These are phyloP conservation scores for Termitomyces sp. DNA, from an alignment of 768 basidiomycete species.

Conservation along the genomic window DNA sequence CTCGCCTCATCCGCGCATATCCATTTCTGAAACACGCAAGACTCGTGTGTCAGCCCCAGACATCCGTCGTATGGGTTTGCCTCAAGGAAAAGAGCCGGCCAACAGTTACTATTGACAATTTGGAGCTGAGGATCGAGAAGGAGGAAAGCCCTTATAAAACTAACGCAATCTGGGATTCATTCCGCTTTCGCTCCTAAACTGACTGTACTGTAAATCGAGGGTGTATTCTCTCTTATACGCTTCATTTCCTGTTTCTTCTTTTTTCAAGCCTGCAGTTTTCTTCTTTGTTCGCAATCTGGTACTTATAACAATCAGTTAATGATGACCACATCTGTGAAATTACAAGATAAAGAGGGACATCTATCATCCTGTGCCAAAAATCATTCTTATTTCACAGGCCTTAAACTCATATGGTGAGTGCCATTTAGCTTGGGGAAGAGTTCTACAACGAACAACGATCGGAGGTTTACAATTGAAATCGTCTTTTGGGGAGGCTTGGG, in stretches of 20 bases:
- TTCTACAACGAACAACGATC: too few relatives aligned
- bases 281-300: not conserved
- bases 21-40: slow-evolving; percentile 10
- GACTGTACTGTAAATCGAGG: not conserved
- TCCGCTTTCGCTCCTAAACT: not conserved
- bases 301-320: not conserved
- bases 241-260: too few relatives aligned
- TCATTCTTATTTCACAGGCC: too few relatives aligned
- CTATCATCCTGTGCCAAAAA: too few relatives aligned
- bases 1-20: slow-evolving; percentile 8
- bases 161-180: not conserved
- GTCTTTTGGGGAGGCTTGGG: too few relatives aligned
- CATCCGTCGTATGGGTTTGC: slow-evolving; percentile 13
- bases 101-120: not conserved
- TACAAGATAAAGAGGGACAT: too few relatives aligned
- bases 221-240: not conserved
- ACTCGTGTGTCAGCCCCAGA: slow-evolving; percentile 13
- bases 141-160: not conserved
- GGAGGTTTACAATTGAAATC: too few relatives aligned
- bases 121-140: slow-evolving; percentile 12
- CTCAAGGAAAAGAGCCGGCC: not conserved
- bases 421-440: too few relatives aligned
- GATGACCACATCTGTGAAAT: too few relatives aligned
- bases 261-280: not conserved
- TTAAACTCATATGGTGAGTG: too few relatives aligned